Evolutionary conservation across 202 grass and related monocot genomes (phyloP).

Genomic region (Cymbopogon flexuosus): DNA sequence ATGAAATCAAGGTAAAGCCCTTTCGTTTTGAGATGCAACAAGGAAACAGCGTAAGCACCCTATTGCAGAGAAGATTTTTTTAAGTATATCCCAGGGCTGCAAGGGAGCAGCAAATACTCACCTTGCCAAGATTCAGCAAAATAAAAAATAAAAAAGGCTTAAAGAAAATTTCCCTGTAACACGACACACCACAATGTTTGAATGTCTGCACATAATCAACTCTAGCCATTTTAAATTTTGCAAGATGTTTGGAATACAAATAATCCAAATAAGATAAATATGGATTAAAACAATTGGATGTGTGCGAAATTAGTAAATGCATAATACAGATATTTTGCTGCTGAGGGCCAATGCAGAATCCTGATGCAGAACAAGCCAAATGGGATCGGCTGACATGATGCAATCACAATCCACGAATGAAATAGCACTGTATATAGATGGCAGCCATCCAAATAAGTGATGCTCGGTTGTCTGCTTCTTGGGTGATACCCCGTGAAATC

Average conservation of each 20-base stretch:
- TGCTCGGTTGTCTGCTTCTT: neutral
- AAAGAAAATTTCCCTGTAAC: neutral
- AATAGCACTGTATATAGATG: neutral
- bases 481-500: neutral
- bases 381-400: neutral
- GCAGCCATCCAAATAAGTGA: neutral
- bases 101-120: neutral
- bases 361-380: neutral
- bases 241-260: neutral
- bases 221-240: neutral
- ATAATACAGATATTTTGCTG: neutral
- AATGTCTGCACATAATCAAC: neutral
- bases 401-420: neutral
- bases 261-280: neutral
- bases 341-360: neutral
- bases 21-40: neutral
- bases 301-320: neutral
- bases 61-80: neutral
- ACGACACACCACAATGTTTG: neutral
- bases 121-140: neutral
- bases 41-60: neutral
- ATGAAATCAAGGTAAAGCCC: neutral
- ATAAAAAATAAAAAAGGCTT: neutral
- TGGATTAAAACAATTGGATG: neutral
- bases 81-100: neutral